These are phyloP conservation scores for Ceratocystis lukuohia DNA, from an alignment of 2,329 filamentous ascomycete genomes.

Conservation along the genomic window DNA sequence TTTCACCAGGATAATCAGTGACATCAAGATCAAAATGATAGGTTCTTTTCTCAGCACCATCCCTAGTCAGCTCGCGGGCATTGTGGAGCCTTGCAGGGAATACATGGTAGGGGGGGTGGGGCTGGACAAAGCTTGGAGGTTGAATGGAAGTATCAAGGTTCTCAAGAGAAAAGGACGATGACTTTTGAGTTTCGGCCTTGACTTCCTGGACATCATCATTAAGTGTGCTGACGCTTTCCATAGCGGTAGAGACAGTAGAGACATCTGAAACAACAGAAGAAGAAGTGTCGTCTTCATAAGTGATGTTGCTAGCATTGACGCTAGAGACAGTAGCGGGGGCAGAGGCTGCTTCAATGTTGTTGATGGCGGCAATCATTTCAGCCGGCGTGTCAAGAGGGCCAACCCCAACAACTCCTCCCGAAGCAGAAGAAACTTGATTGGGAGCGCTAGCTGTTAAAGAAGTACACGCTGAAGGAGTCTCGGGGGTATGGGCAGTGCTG, in stretches of 20 bases:
- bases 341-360: slow-evolving; percentile 11
- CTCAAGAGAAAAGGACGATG: slow-evolving; percentile 26
- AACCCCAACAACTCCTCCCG: background rate
- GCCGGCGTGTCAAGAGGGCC: slow-evolving; percentile 18
- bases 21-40: slow-evolving; percentile 97
- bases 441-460: slow-evolving; percentile 15
- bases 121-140: slow-evolving; percentile 81
- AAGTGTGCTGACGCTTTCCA: slow-evolving; percentile 20
- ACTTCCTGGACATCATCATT: slow-evolving; percentile 1
- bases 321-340: background rate
- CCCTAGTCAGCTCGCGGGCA: slow-evolving; percentile 72
- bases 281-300: slow-evolving; percentile 6
- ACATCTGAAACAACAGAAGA: slow-evolving; percentile 25
- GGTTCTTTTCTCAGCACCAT: slow-evolving; percentile 87
- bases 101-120: slow-evolving; percentile 84
- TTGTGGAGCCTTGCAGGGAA: slow-evolving; percentile 79
- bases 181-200: slow-evolving; percentile 22
- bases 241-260: slow-evolving; percentile 38
- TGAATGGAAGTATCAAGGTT: slow-evolving; percentile 48
- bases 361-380: slow-evolving; percentile 18
- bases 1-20: slow-evolving; percentile 81
- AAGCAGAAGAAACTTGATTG: slow-evolving; percentile 1
- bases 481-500: background rate
- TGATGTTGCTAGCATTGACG: background rate
- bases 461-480: slow-evolving; percentile 20